phyloP scores from a whole-genome alignment of 1,284 basidiomycete species.

The Xerocomus minutiporus region DNA sequence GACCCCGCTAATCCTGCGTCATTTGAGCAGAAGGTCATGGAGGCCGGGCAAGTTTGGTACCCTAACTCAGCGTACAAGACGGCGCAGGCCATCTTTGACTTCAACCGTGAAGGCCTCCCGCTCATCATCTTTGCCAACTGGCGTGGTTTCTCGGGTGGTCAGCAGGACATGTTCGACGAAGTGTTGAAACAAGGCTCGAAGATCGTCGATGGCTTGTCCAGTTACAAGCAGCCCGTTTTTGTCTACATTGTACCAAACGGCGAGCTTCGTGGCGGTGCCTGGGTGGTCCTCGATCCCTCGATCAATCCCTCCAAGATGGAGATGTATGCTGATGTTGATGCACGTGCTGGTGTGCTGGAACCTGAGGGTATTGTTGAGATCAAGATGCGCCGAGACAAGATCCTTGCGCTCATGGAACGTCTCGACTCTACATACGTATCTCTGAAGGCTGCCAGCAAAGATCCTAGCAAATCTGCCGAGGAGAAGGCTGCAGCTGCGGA shows the following conservation, averaged over 20 bases:
- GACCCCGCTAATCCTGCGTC: slow-evolving; percentile 99
- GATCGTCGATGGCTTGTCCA: slow-evolving; percentile 96
- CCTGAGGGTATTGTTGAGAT: slow-evolving; percentile 97
- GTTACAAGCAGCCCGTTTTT: slow-evolving; percentile 98
- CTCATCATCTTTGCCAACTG: slow-evolving; percentile 99
- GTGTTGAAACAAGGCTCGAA: slow-evolving; percentile 92
- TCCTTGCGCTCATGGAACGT: slow-evolving; percentile 89
- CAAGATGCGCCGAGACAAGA: slow-evolving; percentile 89
- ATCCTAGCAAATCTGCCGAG: slow-evolving; percentile 65
- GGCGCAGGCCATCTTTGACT: slow-evolving; percentile 98
- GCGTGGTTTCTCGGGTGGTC: slow-evolving; percentile 99
- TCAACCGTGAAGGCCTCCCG: slow-evolving; percentile 94
- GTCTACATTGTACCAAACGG: slow-evolving; percentile 99
- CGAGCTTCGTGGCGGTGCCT: slow-evolving; percentile 97
- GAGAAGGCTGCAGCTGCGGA: slow-evolving; percentile 69
- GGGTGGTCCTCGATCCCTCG: slow-evolving; percentile 97
- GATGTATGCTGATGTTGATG: slow-evolving; percentile 96
- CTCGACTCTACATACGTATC: slow-evolving; percentile 82
- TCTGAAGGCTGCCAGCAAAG: slow-evolving; percentile 78
- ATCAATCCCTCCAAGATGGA: slow-evolving; percentile 98
- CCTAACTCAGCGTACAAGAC: slow-evolving; percentile 99
- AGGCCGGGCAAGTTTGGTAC: slow-evolving; percentile 99
- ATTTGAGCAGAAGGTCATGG: slow-evolving; percentile 97
- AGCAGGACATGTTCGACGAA: slow-evolving; percentile 98
- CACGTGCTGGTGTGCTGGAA: slow-evolving; percentile 96